Evolutionary conservation across 2,329 filamentous ascomycete genomes (phyloP).

Genomic region (Penicillium sp.): DNA sequence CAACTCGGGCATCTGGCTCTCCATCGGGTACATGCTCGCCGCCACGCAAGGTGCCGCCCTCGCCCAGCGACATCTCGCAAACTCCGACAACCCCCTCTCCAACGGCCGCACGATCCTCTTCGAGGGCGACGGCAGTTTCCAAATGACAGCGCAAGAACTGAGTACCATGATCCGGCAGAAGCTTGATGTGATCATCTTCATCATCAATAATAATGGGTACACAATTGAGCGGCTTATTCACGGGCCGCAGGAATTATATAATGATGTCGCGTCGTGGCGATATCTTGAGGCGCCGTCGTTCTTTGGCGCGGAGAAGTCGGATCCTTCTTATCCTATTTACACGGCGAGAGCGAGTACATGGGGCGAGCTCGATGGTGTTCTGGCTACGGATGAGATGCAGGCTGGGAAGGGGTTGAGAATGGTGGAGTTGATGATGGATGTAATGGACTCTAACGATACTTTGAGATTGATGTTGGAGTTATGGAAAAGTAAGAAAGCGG

Average conservation of each 20-base stretch:
- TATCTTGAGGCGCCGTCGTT: not conserved
- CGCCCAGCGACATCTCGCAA: conserved; percentile 1
- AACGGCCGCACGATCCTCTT: conserved; percentile 68
- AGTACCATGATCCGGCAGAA: conserved; percentile 77
- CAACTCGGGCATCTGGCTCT: conserved; percentile 6
- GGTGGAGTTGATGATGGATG: conserved; percentile 4
- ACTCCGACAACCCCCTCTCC: not conserved
- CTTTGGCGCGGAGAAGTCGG: not conserved
- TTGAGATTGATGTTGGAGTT: not conserved
- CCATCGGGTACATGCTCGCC: conserved; percentile 12
- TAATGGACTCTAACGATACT: not conserved
- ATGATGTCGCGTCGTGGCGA: conserved; percentile 59
- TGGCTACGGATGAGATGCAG: not conserved
- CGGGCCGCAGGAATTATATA: conserved; percentile 73
- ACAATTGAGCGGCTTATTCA: conserved; percentile 75
- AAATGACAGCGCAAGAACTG: conserved; percentile 79
- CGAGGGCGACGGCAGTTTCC: conserved; percentile 81
- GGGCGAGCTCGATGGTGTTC: not conserved
- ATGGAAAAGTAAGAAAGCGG: not conserved
- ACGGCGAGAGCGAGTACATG: not conserved
- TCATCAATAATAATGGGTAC: conserved; percentile 81
- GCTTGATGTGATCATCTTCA: conserved; percentile 74
- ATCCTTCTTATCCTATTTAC: conserved; percentile 10
- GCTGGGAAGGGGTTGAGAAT: not conserved
- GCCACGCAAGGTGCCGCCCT: conserved; percentile 8